A percentile compares a stretch with the other conserved stretches of the same genome.
These are phyloP conservation scores for Cardiospermum halicacabum DNA, from an alignment of 345 rosid genomes.

Conservation along the genomic window DNA sequence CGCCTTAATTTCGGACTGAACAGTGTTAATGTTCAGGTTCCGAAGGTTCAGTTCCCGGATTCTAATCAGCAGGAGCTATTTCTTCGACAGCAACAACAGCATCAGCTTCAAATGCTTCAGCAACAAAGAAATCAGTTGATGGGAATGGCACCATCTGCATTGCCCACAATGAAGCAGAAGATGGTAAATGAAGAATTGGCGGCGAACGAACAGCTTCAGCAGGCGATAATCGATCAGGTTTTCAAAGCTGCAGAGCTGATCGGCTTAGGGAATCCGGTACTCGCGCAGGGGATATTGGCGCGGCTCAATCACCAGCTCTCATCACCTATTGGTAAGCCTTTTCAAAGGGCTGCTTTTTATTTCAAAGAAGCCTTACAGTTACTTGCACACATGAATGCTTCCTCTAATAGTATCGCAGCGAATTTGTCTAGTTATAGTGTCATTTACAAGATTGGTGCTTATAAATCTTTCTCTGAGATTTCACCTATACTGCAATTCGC, in stretches of 20 bases:
- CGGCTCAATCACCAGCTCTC: constrained; percentile 99
- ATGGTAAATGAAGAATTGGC: constrained; percentile 37
- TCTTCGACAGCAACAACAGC: constrained; percentile 33
- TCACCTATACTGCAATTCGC: constrained; percentile 83
- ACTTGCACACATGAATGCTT: constrained; percentile 37
- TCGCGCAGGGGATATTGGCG: constrained; percentile 99
- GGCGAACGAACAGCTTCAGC: constrained; percentile 58
- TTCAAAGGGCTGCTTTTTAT: constrained; percentile 72
- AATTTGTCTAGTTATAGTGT: constrained; percentile 42
- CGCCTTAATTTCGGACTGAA: constrained; percentile 39
- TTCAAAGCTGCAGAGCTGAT: constrained; percentile 87
- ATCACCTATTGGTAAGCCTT: constrained; percentile 70
- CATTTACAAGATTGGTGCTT: constrained; percentile 76
- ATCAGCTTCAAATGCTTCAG: constrained; percentile 42
- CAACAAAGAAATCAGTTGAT: constrained; percentile 11
- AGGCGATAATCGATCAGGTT: constrained; percentile 65
- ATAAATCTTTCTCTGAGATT: constrained; percentile 77
- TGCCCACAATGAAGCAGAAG: constrained; percentile 28
- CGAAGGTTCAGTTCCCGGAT: constrained; percentile 34
- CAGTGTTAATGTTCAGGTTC: constrained; percentile 19
- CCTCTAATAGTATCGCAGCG: constrained; percentile 10
- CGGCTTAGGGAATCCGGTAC: constrained; percentile 66
- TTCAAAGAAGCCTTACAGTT: constrained; percentile 71
- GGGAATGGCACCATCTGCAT: constrained; percentile 6
- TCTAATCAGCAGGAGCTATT: constrained; percentile 45